These are phyloP conservation scores for Secale cereale DNA, from an alignment of 176 grass and related monocot species.

Conservation along the genomic window DNA sequence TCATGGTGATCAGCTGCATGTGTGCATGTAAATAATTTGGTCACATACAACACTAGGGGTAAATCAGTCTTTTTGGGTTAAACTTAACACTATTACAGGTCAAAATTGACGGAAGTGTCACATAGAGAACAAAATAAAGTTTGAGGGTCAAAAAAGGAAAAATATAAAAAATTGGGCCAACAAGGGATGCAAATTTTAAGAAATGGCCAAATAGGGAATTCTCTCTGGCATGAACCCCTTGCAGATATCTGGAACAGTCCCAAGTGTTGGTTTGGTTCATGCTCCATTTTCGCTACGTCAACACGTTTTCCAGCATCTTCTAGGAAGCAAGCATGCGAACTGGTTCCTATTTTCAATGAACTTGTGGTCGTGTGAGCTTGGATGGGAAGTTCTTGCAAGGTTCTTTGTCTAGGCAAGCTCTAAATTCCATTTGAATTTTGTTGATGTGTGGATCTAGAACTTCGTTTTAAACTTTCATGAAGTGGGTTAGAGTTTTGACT, in stretches of 20 bases:
- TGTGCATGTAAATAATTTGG: no score
- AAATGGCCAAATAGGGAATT: no score
- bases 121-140: no score
- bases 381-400: slow-evolving; percentile 80
- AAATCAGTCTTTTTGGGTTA: no score
- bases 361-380: slow-evolving; percentile 87
- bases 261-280: slow-evolving; percentile 84
- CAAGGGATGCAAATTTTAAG: no score
- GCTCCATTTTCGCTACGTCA: slow-evolving; percentile 68
- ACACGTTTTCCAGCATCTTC: slow-evolving; percentile 41
- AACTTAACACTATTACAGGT: no score
- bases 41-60: no score
- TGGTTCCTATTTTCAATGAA: slow-evolving; percentile 86
- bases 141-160: no score
- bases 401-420: slow-evolving; percentile 69
- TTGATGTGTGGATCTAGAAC: not conserved
- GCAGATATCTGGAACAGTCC: slow-evolving; percentile 79
- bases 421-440: not conserved
- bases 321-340: slow-evolving; percentile 74
- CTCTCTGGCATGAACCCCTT: not conserved
- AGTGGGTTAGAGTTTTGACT: not conserved
- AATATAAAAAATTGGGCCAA: no score
- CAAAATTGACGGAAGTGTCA: no score
- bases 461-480: not conserved
- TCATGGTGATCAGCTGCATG: no score